These are phyloP conservation scores for Pyrenochaeta sp. DNA, from an alignment of 2,329 filamentous ascomycete species.

Conservation along the genomic window DNA sequence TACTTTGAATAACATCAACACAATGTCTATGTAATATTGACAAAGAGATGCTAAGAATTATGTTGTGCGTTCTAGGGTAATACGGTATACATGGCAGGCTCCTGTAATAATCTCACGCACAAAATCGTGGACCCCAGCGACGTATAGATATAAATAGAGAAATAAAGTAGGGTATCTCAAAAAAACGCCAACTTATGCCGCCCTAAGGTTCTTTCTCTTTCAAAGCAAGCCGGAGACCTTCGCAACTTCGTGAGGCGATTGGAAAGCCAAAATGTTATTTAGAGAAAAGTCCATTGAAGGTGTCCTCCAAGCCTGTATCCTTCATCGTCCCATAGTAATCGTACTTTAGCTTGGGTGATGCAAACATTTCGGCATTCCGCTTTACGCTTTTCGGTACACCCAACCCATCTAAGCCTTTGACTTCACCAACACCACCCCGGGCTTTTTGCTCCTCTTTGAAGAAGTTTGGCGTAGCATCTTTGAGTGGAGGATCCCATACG, in stretches of 20 bases:
- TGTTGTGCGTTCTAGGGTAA: no score
- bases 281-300: conserved; percentile 43
- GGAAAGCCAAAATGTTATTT: conserved; percentile 20
- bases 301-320: conserved; percentile 44
- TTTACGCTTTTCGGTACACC: conserved; percentile 38
- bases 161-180: conserved; percentile 24
- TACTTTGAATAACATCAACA: no score
- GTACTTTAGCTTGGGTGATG: conserved; percentile 44
- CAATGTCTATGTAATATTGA: no score
- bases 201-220: not conserved
- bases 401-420: conserved; percentile 27
- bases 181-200: conserved; percentile 19
- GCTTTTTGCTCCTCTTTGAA: conserved; percentile 53
- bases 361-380: conserved; percentile 41
- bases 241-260: not conserved
- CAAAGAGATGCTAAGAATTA: no score
- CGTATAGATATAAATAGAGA: not conserved
- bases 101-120: no score
- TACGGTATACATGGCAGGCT: no score
- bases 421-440: conserved; percentile 17
- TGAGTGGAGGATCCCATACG: conserved; percentile 58
- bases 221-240: not conserved
- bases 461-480: conserved; percentile 61
- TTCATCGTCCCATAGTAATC: conserved; percentile 40
- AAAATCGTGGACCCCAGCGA: not conserved